A percentile compares a stretch with the other conserved stretches of the same genome.
Evolutionary conservation across 2,329 filamentous ascomycete species (phyloP).

Genomic region (Trichoderma gracile): DNA sequence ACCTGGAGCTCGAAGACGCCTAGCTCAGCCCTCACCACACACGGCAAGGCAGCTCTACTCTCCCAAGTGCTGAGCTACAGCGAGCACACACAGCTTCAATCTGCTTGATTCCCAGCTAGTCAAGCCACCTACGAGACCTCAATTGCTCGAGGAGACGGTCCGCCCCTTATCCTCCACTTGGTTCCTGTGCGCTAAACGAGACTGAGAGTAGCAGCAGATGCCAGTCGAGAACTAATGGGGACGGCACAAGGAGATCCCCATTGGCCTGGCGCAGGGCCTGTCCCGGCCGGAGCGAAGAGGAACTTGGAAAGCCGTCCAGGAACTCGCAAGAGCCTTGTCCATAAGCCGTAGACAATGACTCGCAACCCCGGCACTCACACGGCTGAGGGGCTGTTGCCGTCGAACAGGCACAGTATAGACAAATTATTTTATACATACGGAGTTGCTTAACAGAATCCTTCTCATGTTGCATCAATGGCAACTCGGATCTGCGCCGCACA

Average conservation of each 20-base stretch:
- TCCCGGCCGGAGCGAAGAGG: background rate
- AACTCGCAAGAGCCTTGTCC: background rate
- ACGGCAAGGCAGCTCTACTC: background rate
- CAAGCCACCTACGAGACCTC: background rate
- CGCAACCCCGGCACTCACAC: background rate
- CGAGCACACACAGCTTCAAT: no score
- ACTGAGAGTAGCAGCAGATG: background rate
- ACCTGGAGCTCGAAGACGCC: background rate
- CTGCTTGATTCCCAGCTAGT: background rate
- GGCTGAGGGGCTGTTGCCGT: no score
- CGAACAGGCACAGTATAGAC: no score
- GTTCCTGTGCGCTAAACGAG: background rate
- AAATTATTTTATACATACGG: no score
- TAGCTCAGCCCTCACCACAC: background rate
- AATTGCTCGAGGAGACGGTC: background rate
- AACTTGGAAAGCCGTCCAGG: background rate
- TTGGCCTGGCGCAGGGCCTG: background rate
- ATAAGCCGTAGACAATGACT: slow-evolving; percentile 4
- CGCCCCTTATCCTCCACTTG: slow-evolving; percentile 14
- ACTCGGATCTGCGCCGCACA: no score
- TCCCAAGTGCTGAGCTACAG: background rate
- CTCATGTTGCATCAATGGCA: background rate
- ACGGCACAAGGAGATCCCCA: background rate
- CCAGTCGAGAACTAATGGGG: background rate
- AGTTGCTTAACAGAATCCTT: no score